Evolutionary conservation across 257 asterid species (phyloP), one percentile per base, ranked within the genome.

Genomic region (Solanum rostratum): DNA sequence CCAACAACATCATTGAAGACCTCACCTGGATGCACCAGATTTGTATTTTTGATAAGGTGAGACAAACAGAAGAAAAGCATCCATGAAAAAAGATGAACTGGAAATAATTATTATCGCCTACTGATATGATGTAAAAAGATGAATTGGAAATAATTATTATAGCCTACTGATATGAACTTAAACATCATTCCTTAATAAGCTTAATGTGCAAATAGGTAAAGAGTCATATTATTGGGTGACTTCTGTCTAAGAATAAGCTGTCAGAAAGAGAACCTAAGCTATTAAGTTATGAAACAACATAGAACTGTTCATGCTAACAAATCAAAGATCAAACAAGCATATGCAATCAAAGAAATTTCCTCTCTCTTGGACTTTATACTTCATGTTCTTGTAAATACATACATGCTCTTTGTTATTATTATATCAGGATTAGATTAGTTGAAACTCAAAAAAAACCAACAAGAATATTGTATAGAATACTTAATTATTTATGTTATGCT

Each of bases 1-100:
- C 97, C 97, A 74, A 91, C 97, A 39, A 93, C 95, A 81, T 93
- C 94, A 52, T 6, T 62, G 73, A 91, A 93, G 33, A 80, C 85
- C 57, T 93, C 93, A 59, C 95, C 97, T 93, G 85, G 22, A 66
- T 57, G 54, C 41, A 52, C 41, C 78, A 53, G 85, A 80, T 73
- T 24, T 76, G 27, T 49, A 63, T 78, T 71, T 50, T 86, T 80
- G 62, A 86, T 83, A 81, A 87, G 81, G 65, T 18, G 54, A 74
- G 55, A 33, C 71, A 71, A 46, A 46, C 62, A 41, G 53, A 53
- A 8, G 27, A 16, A 16, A 74, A 46, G 59, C 20, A 71, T 5
- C 11, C 30, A 22, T 13, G 50, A 4, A 43, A 71, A 43, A 3
- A 3, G 3, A 41, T 71, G 3, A 71, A 43, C 11, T 71, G 80